These are phyloP conservation scores for Arthrobotrys sphaeroides DNA, from an alignment of 2,329 filamentous ascomycete species.

Conservation along the genomic window DNA sequence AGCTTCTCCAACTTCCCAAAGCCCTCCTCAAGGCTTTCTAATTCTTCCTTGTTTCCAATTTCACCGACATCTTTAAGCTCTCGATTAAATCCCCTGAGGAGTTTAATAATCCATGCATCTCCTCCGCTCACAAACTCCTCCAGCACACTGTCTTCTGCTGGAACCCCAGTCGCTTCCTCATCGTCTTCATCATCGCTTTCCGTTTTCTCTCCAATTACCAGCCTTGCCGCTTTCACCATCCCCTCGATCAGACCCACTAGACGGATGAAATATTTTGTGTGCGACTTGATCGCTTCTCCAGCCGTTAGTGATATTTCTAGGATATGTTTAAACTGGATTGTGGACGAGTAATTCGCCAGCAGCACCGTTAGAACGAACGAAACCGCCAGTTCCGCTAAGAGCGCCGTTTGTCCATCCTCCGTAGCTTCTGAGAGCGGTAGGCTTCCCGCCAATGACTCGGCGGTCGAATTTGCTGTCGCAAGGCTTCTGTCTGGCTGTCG, in stretches of 20 bases:
- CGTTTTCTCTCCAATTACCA: slow-evolving; percentile 54
- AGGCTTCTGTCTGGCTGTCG: not conserved
- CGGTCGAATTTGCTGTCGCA: slow-evolving; percentile 42
- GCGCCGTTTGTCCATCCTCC: slow-evolving; percentile 30
- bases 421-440: slow-evolving; percentile 30
- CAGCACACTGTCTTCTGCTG: slow-evolving; percentile 34
- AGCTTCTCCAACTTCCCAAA: slow-evolving; percentile 25
- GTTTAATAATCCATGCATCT: slow-evolving; percentile 55
- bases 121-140: slow-evolving; percentile 54
- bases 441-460: slow-evolving; percentile 27
- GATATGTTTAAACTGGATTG: slow-evolving; percentile 56
- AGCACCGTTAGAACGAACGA: slow-evolving; percentile 56
- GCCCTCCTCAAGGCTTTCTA: slow-evolving; percentile 13
- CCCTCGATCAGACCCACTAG: slow-evolving; percentile 50
- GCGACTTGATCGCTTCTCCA: slow-evolving; percentile 47
- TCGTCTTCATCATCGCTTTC: slow-evolving; percentile 55
- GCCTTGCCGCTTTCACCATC: slow-evolving; percentile 49
- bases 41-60: not conserved
- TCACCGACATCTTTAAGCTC: slow-evolving; percentile 52
- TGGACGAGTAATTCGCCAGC: slow-evolving; percentile 56
- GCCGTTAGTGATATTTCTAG: slow-evolving; percentile 55
- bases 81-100: slow-evolving; percentile 55
- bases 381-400: slow-evolving; percentile 56
- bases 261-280: slow-evolving; percentile 47
- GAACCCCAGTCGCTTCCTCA: slow-evolving; percentile 16